Base-by-base conservation (phyloP, 1,284 basidiomycete genomes). In the Chiua sp. region DNA sequence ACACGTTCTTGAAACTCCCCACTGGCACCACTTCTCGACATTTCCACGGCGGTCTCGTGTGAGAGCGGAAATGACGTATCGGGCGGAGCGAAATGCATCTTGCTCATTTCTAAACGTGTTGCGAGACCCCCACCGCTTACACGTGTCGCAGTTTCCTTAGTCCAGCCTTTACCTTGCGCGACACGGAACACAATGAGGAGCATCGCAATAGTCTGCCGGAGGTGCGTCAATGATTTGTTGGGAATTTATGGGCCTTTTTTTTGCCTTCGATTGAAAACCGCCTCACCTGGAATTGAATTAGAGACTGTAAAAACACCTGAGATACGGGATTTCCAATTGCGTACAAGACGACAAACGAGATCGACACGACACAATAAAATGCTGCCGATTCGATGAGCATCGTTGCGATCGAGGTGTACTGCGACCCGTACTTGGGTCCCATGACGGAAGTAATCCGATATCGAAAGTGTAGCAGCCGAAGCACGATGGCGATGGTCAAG, bases 121-220 rank as follows among this genome's bases (percentile, higher is more conserved):
- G 15, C 15, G 35, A 15, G 11, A 3, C 33, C 33, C 33, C 15
- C 35, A 15, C 12, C 35, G 20, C 53, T 22, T 18, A 58, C 50
- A 7, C 23, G 49, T 1, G 62, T 53, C 7, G 49, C 65, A 12
- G 54, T 59, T 7, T 68, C 56, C 37, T 57, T 51, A 0, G 57
- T 63, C 72, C 70, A 73, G 11, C 57, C 64, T 33, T 69, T 74
- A n/a, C 72, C 67, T 30, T 71, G 60, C 13, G 70, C 70, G 7
- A 74, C 57, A 3, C 71, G 65, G n/a, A 65, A 65, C 23, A 70
- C 55, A 23, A 72, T 74, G 0, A 72, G 48, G 1, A 70, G 46
- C 8, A 61, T 53, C 13, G 71, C 61, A 11, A 71, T 65, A 2
- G 52, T 60, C 68, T 70, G 32, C 16, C 4, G 12, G 35, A 11